A percentile compares a stretch with the other conserved stretches of the same genome.
phyloP scores from a whole-genome alignment of 164 flowering plant genomes.

The Tetracentron sinense region DNA sequence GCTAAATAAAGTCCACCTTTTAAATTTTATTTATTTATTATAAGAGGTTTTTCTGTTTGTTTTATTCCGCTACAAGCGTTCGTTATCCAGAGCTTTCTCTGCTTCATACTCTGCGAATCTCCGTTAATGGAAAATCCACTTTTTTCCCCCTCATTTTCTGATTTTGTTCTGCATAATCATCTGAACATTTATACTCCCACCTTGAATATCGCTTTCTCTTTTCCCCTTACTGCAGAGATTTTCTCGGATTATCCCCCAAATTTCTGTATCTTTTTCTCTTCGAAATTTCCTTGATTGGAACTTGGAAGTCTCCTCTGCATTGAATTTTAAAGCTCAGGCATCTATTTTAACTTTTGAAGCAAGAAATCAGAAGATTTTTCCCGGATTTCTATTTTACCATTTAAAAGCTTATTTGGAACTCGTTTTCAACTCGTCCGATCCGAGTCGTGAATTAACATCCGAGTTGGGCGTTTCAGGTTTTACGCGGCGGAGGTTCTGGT shows the following conservation, averaged over 20 bases:
- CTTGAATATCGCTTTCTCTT: not conserved
- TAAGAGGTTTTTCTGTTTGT: not conserved
- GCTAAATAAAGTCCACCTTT: not conserved
- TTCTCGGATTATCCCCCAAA: not conserved
- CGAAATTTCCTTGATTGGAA: not conserved
- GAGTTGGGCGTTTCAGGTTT: conserved; percentile 44
- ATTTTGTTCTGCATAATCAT: not conserved
- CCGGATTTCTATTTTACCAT: not conserved
- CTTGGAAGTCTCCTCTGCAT: not conserved
- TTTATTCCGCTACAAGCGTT: not conserved
- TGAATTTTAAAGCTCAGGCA: conserved; percentile 15
- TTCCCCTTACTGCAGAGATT: not conserved
- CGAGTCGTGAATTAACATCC: not conserved
- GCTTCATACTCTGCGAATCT: conserved; percentile 4
- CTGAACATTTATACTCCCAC: not conserved
- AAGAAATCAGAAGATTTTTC: conserved; percentile 15
- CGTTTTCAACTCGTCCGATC: not conserved
- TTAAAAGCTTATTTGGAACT: not conserved
- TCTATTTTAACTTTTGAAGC: conserved; percentile 14
- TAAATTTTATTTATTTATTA: too few relatives aligned
- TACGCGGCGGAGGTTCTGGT: conserved; percentile 90
- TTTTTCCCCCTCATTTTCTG: not conserved
- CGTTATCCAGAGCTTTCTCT: not conserved
- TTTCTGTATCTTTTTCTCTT: not conserved
- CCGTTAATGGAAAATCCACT: conserved; percentile 6